Evolutionary conservation across 1,139 yeast genomes (phyloP).

Genomic region (Candida frijolesensis): DNA sequence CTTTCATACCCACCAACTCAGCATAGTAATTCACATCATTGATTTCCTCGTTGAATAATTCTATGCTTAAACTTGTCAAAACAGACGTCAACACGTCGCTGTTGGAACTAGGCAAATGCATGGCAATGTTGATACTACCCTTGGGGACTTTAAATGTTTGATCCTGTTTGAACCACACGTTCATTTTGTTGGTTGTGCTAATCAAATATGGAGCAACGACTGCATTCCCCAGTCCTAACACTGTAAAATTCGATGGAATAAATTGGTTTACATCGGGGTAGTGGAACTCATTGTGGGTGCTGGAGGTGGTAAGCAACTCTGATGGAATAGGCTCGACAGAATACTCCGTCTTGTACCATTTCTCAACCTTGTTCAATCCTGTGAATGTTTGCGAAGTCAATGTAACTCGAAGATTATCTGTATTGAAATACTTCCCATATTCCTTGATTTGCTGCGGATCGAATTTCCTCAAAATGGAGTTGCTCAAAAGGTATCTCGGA

Average conservation of each 20-base stretch:
- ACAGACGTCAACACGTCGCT: slow-evolving; percentile 59
- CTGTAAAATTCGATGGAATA: slow-evolving; percentile 75
- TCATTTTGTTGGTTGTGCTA: slow-evolving; percentile 33
- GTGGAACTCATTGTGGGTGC: slow-evolving; percentile 37
- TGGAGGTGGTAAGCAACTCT: slow-evolving; percentile 26
- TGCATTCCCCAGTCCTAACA: slow-evolving; percentile 46
- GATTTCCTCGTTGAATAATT: slow-evolving; percentile 72
- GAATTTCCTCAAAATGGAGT: slow-evolving; percentile 60
- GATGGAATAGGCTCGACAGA: slow-evolving; percentile 46
- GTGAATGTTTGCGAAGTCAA: slow-evolving; percentile 55
- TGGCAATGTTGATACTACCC: slow-evolving; percentile 64
- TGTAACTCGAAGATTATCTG: slow-evolving; percentile 62
- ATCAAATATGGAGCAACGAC: slow-evolving; percentile 41
- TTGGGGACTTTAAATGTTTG: slow-evolving; percentile 90
- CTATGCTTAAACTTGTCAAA: slow-evolving; percentile 62
- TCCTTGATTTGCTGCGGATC: slow-evolving; percentile 55
- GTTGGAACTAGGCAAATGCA: slow-evolving; percentile 68
- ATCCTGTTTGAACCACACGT: slow-evolving; percentile 88
- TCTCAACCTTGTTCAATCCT: slow-evolving; percentile 52
- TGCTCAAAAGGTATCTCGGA: slow-evolving; percentile 59
- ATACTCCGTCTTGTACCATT: slow-evolving; percentile 92
- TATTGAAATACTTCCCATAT: slow-evolving; percentile 52
- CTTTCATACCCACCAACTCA: slow-evolving; percentile 72
- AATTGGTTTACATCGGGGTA: slow-evolving; percentile 77
- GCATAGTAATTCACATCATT: slow-evolving; percentile 85